Conservation (phyloP, 1,139 yeast genomes). For the Sugiyamaella paludigena region DNA sequence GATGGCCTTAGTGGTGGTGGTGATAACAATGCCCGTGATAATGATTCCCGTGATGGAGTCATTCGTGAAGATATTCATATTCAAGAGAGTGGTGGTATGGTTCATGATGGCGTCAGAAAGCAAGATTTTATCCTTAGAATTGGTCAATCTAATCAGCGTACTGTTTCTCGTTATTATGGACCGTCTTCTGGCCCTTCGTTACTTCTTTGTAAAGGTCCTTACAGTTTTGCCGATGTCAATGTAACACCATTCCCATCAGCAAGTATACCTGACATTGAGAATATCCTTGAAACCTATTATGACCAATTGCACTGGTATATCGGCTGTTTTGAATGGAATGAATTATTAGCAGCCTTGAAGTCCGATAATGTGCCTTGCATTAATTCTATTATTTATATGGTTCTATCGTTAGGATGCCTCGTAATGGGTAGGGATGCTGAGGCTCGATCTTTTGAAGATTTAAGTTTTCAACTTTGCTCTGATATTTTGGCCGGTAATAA, state of each 20-base stretch:
- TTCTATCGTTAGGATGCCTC: slow-evolving; percentile 20
- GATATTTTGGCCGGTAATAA: slow-evolving; percentile 7
- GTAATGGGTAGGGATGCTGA: slow-evolving; percentile 16
- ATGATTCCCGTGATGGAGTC: background rate
- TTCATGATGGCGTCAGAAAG: too few relatives aligned
- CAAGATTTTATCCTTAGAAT: slow-evolving; percentile 20
- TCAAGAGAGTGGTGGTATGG: too few relatives aligned
- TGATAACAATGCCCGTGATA: background rate
- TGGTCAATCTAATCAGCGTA: slow-evolving; percentile 21
- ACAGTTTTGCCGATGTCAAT: slow-evolving; percentile 13
- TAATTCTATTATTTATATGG: slow-evolving; percentile 22
- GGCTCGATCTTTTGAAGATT: slow-evolving; percentile 15
- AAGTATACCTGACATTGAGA: slow-evolving; percentile 20
- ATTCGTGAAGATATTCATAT: too few relatives aligned
- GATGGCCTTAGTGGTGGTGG: background rate
- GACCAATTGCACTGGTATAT: slow-evolving; percentile 24
- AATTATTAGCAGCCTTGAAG: slow-evolving; percentile 17
- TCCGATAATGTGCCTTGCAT: slow-evolving; percentile 20
- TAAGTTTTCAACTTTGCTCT: slow-evolving; percentile 6
- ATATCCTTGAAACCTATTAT: slow-evolving; percentile 19
- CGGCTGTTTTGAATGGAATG: slow-evolving; percentile 24
- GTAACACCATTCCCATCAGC: slow-evolving; percentile 20
- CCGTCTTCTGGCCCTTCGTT: slow-evolving; percentile 26
- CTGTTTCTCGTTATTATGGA: slow-evolving; percentile 22
- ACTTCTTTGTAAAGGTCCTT: slow-evolving; percentile 19